Evolutionary conservation across 805 yeast species (phyloP).

Genomic region (Osmozyma mogii): DNA sequence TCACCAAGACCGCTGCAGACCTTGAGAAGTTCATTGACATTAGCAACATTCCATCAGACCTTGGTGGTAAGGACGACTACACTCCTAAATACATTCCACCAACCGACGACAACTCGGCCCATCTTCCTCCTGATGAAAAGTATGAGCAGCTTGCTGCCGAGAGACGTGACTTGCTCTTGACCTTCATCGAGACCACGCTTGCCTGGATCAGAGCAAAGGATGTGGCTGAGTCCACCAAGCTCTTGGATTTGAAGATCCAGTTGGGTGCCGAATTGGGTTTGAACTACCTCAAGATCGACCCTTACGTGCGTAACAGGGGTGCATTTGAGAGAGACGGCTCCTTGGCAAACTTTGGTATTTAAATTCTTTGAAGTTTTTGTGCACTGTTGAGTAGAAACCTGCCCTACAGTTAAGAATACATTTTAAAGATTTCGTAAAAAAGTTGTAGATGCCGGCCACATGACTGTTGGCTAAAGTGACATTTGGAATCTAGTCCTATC

Average conservation of each 20-base stretch:
- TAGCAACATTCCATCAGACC: not conserved
- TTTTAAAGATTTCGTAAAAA: not conserved
- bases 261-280: not conserved
- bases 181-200: not conserved
- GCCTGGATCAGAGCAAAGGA: not conserved
- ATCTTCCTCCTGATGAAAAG: not conserved
- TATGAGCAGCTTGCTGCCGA: not conserved
- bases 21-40: not conserved
- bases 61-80: not conserved
- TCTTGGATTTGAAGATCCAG: not conserved
- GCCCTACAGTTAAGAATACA: not conserved
- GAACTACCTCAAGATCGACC: slow-evolving; percentile 7
- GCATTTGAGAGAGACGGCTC: slow-evolving; percentile 13
- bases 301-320: slow-evolving; percentile 12
- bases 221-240: not conserved
- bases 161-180: not conserved
- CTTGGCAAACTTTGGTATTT: slow-evolving; percentile 6
- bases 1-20: not conserved
- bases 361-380: not conserved
- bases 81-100: not conserved
- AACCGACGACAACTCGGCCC: not conserved
- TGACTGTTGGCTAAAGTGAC: no score
- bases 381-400: no score
- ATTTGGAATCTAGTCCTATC: no score
- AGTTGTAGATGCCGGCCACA: no score